Evolutionary conservation across 805 yeast species (phyloP).

Genomic region (Cyberlindnera subsufficiens): DNA sequence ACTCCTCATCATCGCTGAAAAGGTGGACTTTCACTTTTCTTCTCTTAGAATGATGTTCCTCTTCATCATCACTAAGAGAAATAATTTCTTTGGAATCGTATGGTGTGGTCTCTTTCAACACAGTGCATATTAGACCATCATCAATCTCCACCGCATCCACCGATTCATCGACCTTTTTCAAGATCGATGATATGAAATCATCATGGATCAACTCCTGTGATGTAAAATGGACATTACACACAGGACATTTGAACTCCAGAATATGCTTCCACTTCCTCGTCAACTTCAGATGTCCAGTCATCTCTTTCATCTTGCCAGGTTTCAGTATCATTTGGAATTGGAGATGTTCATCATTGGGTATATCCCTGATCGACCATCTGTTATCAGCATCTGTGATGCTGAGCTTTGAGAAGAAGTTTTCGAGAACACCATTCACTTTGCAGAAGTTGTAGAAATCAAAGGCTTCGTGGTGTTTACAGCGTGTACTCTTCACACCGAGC

Average conservation of each 20-base stretch:
- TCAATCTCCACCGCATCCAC: constrained; percentile 11
- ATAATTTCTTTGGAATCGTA: constrained; percentile 4
- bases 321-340: constrained; percentile 5
- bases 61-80: constrained; percentile 5
- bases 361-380: not conserved
- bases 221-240: constrained; percentile 11
- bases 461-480: constrained; percentile 12
- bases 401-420: constrained; percentile 1
- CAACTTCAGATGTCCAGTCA: constrained; percentile 5
- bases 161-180: constrained; percentile 1
- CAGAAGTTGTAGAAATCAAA: constrained; percentile 14
- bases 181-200: constrained; percentile 13
- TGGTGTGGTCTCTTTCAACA: constrained; percentile 2
- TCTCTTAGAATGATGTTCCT: not conserved
- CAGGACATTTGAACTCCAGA: constrained; percentile 10
- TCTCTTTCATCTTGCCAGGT: not conserved
- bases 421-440: constrained; percentile 3
- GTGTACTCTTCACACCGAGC: constrained; percentile 9
- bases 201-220: constrained; percentile 14
- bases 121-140: constrained; percentile 8
- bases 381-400: not conserved
- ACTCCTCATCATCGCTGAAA: constrained; percentile 7
- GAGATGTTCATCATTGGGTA: not conserved
- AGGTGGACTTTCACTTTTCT: constrained; percentile 5
- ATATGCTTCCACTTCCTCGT: constrained; percentile 6